Evolutionary conservation across 768 basidiomycete genomes (phyloP).

Genomic region (Suillus decipiens): DNA sequence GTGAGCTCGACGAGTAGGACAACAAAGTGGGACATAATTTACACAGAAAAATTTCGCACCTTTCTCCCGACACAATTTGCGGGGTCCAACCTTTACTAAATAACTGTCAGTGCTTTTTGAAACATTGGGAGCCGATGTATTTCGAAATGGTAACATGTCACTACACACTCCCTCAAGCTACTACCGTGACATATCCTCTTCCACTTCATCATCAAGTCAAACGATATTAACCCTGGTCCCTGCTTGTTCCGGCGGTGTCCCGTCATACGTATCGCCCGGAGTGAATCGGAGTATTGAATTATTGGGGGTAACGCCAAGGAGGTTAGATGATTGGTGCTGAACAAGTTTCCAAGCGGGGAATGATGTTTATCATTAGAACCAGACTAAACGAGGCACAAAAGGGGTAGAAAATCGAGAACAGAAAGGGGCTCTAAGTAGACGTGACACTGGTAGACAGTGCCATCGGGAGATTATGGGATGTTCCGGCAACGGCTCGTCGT

Average conservation of each 20-base stretch:
- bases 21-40: too few species aligned
- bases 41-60: too few species aligned
- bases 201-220: not conserved
- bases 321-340: slow-evolving; percentile 4
- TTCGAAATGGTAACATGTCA: too few species aligned
- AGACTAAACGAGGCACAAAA: not conserved
- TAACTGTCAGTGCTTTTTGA: too few species aligned
- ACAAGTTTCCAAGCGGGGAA: not conserved
- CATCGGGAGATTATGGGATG: slow-evolving; percentile 37
- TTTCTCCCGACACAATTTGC: too few species aligned
- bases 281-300: slow-evolving; percentile 7
- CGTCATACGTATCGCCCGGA: slow-evolving; percentile 5
- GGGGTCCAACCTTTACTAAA: too few species aligned
- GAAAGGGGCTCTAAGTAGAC: not conserved
- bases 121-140: too few species aligned
- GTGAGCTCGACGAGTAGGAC: too few species aligned
- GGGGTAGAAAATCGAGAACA: not conserved
- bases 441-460: not conserved
- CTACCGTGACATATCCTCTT: not conserved
- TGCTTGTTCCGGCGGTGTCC: slow-evolving; percentile 7
- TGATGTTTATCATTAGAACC: not conserved
- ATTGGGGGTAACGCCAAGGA: not conserved
- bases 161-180: too few species aligned
- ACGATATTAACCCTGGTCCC: slow-evolving; percentile 1
- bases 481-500: slow-evolving; percentile 21